Evolutionary conservation across 169 alveolate genomes (phyloP).

Genomic region (Perkinsus olseni): DNA sequence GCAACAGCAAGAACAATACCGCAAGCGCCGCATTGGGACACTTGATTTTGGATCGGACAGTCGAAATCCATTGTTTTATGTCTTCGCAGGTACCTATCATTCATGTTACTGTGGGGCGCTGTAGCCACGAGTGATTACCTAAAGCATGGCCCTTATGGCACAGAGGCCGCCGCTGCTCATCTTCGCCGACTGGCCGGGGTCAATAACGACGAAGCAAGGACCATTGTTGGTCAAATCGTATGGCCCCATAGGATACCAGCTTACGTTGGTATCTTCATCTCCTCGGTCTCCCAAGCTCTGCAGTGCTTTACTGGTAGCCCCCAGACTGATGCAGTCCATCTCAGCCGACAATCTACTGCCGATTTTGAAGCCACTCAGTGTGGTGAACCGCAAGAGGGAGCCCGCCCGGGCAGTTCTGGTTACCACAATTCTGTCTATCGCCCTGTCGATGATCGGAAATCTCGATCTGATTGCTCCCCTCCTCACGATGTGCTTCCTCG

Average conservation of each 20-base stretch:
- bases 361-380: background rate
- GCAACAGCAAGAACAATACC: too few species aligned
- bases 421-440: conserved; percentile 18
- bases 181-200: conserved; percentile 6
- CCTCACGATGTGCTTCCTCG: conserved; percentile 35
- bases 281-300: conserved; percentile 27
- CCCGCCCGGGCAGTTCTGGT: conserved; percentile 21
- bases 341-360: conserved; percentile 19
- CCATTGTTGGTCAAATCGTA: background rate
- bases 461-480: conserved; percentile 22
- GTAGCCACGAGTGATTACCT: conserved; percentile 32
- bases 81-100: conserved; percentile 17
- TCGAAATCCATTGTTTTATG: too few species aligned
- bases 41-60: too few species aligned
- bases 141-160: background rate
- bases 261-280: conserved; percentile 33
- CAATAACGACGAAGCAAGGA: background rate
- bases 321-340: conserved; percentile 24
- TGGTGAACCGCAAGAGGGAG: conserved; percentile 23
- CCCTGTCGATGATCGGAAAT: conserved; percentile 22
- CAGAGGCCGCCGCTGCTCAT: background rate
- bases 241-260: conserved; percentile 15
- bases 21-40: too few species aligned
- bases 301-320: conserved; percentile 38
- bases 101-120: conserved; percentile 37